Base-by-base conservation (phyloP, 257 asterid genomes). In the Coffea eugenioides region DNA sequence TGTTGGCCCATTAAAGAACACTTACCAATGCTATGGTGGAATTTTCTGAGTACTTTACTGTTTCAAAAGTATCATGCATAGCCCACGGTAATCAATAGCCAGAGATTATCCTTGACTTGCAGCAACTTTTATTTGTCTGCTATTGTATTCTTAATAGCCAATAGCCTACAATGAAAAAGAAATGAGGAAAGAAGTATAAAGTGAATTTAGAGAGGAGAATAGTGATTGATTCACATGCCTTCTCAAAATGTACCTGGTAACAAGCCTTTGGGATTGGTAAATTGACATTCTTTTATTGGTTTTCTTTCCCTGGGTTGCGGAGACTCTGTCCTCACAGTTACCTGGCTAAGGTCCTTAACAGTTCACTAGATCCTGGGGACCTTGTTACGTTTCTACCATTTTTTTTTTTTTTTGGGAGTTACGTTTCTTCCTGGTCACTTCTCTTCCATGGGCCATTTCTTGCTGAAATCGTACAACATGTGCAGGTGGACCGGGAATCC, bases 401-500 rank as follows among this genome's bases (percentile, higher is more conserved):
- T 39, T 39, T 39, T 39, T 39, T 39, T 39, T 39, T 39, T n/a
- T n/a, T n/a, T n/a, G 43, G 43, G 31, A 31, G 43, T 39, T 39
- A 39, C 4, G 43, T 14, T 46, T 71, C 39, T 43, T 23, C 46
- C 59, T 7, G 13, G 54, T 9, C 13, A 8, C 54, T 16, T 14
- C 8, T 36, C 52, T 34, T 34, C 21, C 1, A 3, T 74, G 21
- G 56, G 48, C 49, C 21, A 56, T 34, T 74, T 49, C 31, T 74
- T 14, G 25, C 25, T 25, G 64, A 71, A 48, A 71, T 23, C 1
- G 25, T 49, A 7, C 27, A n/a, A 5, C 25, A 45, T 70, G 23
- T 39, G 77, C 80, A 90, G 97, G 83, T 91, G 97, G 97, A 88
- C 93, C 67, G 88, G 97, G 75, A 87, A 89, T n/a, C 94, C 97